Evolutionary conservation across 805 yeast species (phyloP).

Genomic region (Kregervanrija pseudodelftensis): DNA sequence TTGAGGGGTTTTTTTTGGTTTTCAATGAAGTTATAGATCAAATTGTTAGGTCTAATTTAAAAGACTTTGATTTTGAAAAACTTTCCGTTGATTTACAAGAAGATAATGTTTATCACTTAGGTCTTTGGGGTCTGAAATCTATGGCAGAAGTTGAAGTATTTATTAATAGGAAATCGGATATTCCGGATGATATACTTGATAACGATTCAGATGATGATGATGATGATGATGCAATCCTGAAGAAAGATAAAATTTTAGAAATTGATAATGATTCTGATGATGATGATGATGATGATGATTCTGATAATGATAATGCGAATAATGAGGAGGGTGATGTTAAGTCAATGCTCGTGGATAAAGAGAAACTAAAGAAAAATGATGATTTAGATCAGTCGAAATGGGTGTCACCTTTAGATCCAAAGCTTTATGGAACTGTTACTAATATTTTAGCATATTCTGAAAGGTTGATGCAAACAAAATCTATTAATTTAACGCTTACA

Average conservation of each 20-base stretch:
- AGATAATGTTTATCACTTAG: constrained; percentile 25
- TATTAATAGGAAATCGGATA: constrained; percentile 30
- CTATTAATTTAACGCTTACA: constrained; percentile 43
- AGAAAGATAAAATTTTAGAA: constrained; percentile 19
- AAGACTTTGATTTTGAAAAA: constrained; percentile 19
- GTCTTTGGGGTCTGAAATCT: constrained; percentile 56
- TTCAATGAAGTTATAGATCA: constrained; percentile 56
- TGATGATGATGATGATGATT: constrained; percentile 30
- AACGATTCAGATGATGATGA: constrained; percentile 13
- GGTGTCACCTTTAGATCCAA: constrained; percentile 60
- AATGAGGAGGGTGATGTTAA: constrained; percentile 23
- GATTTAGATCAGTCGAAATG: constrained; percentile 35
- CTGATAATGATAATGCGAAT: constrained; percentile 25
- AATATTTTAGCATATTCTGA: constrained; percentile 66
- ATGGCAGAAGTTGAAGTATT: constrained; percentile 37
- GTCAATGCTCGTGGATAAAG: constrained; percentile 22
- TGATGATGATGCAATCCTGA: constrained; percentile 13
- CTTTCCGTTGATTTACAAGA: constrained; percentile 13
- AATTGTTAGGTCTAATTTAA: constrained; percentile 32
- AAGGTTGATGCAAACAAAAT: constrained; percentile 57
- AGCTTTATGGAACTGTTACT: constrained; percentile 50
- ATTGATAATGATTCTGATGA: constrained; percentile 32
- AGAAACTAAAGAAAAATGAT: constrained; percentile 14
- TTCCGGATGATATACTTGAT: constrained; percentile 16
- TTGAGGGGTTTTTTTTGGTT: constrained; percentile 66